A percentile compares a stretch with the other conserved stretches of the same genome.
Conservation (phyloP, 225 moss, liverwort and hornwort genomes). For the Marchantia paleacea region DNA sequence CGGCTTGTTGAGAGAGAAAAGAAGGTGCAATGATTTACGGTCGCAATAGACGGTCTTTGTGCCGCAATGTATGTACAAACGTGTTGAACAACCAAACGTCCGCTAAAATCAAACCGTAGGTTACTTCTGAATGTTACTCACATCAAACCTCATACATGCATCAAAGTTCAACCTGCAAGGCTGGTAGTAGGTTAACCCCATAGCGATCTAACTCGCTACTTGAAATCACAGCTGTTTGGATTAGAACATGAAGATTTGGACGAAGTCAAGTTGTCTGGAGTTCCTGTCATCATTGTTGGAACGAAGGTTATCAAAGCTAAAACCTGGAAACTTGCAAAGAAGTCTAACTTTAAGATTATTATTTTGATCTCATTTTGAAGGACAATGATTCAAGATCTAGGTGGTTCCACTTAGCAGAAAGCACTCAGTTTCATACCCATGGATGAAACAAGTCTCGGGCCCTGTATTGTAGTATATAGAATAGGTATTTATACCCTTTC, state of each 20-base stretch:
- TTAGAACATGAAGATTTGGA: constrained; percentile 17
- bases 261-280: constrained; percentile 12
- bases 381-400: neutral
- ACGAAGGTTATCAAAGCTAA: constrained; percentile 8
- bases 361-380: too few species aligned
- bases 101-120: too few species aligned
- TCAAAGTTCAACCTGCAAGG: too few species aligned
- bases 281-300: constrained; percentile 26
- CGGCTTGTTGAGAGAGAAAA: constrained; percentile 22
- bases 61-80: neutral
- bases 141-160: too few species aligned
- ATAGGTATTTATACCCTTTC: too few species aligned
- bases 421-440: neutral
- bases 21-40: constrained; percentile 10
- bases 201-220: neutral
- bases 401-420: too few species aligned
- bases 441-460: neutral
- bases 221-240: constrained; percentile 14
- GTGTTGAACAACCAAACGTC: too few species aligned
- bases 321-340: neutral
- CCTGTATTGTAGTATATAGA: too few species aligned
- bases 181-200: too few species aligned
- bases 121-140: too few species aligned
- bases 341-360: neutral
- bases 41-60: neutral